These are phyloP conservation scores for Plantago major DNA, from an alignment of 257 asterid genomes.

Conservation along the genomic window DNA sequence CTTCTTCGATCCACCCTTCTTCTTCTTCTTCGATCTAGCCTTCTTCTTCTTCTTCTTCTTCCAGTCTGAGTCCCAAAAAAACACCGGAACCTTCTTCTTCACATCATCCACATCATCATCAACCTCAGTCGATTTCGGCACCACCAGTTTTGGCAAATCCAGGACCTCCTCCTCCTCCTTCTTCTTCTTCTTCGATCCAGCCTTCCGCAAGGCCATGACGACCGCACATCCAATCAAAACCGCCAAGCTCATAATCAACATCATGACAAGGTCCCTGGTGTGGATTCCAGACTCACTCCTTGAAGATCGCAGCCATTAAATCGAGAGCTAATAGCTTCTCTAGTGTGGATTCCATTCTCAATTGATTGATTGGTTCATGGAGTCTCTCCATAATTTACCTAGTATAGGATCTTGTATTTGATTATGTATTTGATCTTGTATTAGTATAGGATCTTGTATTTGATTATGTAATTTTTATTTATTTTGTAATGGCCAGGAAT, in stretches of 20 bases:
- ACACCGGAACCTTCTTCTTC: slow-evolving; percentile 67
- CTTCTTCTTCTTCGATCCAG: slow-evolving; percentile 54
- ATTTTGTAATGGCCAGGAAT: too few relatives aligned
- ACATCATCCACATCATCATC: slow-evolving; percentile 79
- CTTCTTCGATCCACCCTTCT: too few relatives aligned
- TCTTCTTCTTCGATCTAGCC: too few relatives aligned
- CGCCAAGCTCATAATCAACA: slow-evolving; percentile 67
- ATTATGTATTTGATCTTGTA: too few relatives aligned
- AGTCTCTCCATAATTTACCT: slow-evolving; percentile 28
- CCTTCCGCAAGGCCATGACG: slow-evolving; percentile 61
- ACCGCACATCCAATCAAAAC: slow-evolving; percentile 65
- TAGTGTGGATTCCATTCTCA: slow-evolving; percentile 49
- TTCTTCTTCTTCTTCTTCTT: too few relatives aligned
- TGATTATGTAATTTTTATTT: too few relatives aligned
- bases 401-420: too few relatives aligned
- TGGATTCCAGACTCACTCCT: slow-evolving; percentile 66
- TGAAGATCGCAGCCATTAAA: slow-evolving; percentile 73
- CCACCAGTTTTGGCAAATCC: slow-evolving; percentile 44
- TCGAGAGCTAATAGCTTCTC: slow-evolving; percentile 79
- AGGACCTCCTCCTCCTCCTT: too few relatives aligned
- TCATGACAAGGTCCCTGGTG: slow-evolving; percentile 67
- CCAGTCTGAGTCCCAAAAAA: slow-evolving; percentile 97
- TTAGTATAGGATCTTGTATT: too few relatives aligned
- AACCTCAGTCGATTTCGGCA: slow-evolving; percentile 43
- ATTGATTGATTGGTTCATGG: neutral